Conservation (phyloP, 2,329 filamentous ascomycete species). For the Huntiella savannae region DNA sequence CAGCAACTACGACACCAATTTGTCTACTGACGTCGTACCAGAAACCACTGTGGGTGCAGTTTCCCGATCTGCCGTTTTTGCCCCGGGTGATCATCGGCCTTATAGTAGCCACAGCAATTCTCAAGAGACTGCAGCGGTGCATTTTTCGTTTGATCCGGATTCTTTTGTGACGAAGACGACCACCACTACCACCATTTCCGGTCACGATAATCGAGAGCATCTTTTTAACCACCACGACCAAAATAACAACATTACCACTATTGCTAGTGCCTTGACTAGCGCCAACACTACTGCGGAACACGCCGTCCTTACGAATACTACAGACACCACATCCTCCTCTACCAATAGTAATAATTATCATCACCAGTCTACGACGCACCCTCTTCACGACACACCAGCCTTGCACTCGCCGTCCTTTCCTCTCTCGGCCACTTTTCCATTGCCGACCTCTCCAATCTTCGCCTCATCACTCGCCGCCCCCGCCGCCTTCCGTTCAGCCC, state of each 20-base stretch:
- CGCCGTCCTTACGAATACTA: too few species aligned
- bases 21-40: not conserved
- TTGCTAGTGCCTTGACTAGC: too few species aligned
- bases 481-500: not conserved
- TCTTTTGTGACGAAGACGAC: slow-evolving; percentile 1
- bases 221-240: not conserved
- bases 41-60: not conserved
- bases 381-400: too few species aligned
- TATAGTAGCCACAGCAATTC: slow-evolving; percentile 4
- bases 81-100: too few species aligned
- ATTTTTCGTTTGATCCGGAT: slow-evolving; percentile 7
- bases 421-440: too few species aligned
- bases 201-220: not conserved
- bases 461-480: too few species aligned
- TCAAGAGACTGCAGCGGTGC: slow-evolving; percentile 1
- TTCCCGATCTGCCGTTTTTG: not conserved
- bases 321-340: too few species aligned
- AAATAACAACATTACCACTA: not conserved
- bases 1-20: not conserved
- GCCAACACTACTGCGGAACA: too few species aligned
- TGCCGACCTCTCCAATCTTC: too few species aligned
- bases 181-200: not conserved
- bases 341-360: too few species aligned
- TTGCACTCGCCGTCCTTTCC: too few species aligned
- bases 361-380: too few species aligned